These are phyloP conservation scores for Pholiota molesta DNA, from an alignment of 768 basidiomycete species.

Conservation along the genomic window DNA sequence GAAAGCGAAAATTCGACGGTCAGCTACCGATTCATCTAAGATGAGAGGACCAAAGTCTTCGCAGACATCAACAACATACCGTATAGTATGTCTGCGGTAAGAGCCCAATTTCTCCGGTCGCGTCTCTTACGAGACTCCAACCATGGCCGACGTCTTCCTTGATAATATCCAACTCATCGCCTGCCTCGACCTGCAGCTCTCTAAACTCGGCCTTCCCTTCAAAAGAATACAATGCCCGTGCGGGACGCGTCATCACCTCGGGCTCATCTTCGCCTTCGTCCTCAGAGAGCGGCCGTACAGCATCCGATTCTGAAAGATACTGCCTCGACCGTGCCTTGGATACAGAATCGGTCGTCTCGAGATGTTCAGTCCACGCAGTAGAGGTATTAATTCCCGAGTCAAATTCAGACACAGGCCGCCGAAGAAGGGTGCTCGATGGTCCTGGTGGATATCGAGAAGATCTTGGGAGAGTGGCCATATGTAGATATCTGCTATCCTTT, in stretches of 20 bases:
- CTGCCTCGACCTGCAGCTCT: conserved; percentile 69
- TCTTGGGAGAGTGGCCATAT: conserved; percentile 28
- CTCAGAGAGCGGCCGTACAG: conserved; percentile 32
- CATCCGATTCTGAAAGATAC: conserved; percentile 41
- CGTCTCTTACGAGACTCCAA: conserved; percentile 74
- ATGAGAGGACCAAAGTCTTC: conserved; percentile 7
- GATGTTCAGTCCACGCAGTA: conserved; percentile 72
- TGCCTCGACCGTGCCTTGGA: conserved; percentile 36
- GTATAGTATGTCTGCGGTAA: conserved; percentile 75
- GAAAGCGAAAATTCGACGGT: conserved; percentile 63
- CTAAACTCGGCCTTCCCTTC: conserved; percentile 76
- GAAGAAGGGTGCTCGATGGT: conserved; percentile 8
- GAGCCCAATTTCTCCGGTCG: conserved; percentile 64
- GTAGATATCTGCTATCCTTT: neutral
- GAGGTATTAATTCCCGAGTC: conserved; percentile 82
- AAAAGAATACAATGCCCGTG: conserved; percentile 74
- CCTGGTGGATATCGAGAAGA: conserved; percentile 21
- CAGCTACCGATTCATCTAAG: conserved; percentile 44
- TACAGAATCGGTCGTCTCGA: conserved; percentile 38
- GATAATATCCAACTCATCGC: conserved; percentile 69
- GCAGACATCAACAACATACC: conserved; percentile 40
- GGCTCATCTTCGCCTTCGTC: conserved; percentile 45
- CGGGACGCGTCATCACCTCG: conserved; percentile 44
- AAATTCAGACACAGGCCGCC: conserved; percentile 52
- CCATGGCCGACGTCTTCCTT: conserved; percentile 76